Conservation (phyloP, 2,329 filamentous ascomycete genomes). For the Ceratocystis cubensis region DNA sequence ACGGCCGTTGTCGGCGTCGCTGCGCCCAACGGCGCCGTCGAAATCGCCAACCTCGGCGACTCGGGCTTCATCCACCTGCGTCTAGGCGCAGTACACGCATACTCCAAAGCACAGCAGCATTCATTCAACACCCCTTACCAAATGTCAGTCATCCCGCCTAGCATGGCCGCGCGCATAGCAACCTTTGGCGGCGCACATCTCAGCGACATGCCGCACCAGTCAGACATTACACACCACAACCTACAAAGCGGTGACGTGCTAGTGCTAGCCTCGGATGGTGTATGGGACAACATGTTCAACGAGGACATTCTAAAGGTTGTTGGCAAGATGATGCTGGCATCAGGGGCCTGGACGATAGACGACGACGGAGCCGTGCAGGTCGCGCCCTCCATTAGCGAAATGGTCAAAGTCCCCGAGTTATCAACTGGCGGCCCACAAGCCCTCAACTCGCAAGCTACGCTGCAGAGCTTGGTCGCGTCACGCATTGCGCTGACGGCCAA, state of each 20-base stretch:
- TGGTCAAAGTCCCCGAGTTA: constrained; percentile 32
- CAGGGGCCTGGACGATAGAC: constrained; percentile 59
- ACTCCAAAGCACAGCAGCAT: constrained; percentile 80
- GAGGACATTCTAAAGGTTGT: constrained; percentile 77
- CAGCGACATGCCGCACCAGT: constrained; percentile 72
- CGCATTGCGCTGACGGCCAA: constrained; percentile 76
- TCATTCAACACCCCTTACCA: constrained; percentile 97
- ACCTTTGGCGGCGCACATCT: constrained; percentile 74
- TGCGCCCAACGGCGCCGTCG: constrained; percentile 57
- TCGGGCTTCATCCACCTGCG: constrained; percentile 84
- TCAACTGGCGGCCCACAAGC: constrained; percentile 22
- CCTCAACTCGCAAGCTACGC: constrained; percentile 31
- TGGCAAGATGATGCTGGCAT: constrained; percentile 59
- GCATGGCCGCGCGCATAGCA: constrained; percentile 64
- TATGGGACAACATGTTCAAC: constrained; percentile 90
- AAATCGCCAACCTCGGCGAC: constrained; percentile 90
- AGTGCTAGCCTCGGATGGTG: constrained; percentile 86
- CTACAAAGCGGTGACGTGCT: constrained; percentile 85
- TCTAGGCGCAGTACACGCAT: constrained; percentile 70
- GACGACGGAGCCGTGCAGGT: constrained; percentile 50
- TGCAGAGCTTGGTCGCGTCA: constrained; percentile 68
- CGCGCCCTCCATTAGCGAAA: constrained; percentile 41
- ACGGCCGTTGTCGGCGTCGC: constrained; percentile 83
- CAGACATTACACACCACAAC: constrained; percentile 61
- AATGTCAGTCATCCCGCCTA: constrained; percentile 72